Evolutionary conservation across 805 yeast species (phyloP), one percentile per base, ranked within the genome.

Genomic region (Cyberlindnera galapagoensis): DNA sequence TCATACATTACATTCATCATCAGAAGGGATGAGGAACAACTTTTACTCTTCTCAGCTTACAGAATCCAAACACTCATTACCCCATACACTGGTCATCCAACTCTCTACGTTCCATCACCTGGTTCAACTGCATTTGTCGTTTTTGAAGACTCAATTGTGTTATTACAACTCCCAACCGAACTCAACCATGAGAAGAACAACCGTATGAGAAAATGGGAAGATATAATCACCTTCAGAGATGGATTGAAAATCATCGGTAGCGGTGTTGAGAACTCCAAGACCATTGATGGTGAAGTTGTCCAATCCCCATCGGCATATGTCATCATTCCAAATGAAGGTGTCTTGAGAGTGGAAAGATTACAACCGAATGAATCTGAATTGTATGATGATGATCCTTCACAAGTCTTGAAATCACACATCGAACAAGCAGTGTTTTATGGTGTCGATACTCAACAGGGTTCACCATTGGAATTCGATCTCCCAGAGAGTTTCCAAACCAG

Each of bases 401-500:
- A 34, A 8, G 34, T 42, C 22, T 16, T 83, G 21, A 79, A 78
- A 49, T 71, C 85, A 0, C 88, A 79, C 45, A 72, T 90, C 15
- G 92, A 81, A 43, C 97, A 88, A 56, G 95, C 88, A 0, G 73
- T 88, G 1, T 80, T 78, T 46, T 82, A 74, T 40, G 68, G 74
- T 3, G 57, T 52, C 8, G 43, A 57, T 6, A n/a, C n/a, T n/a
- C n/a, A n/a, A n/a, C 46, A 49, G 2, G 48, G 54, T 13, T 71
- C 63, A 36, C 77, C 79, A 6, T 51, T 76, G 13, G 63, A 65
- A 16, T 72, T 76, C 40, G 63, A 55, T 49, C 68, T 56, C 26
- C 64, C 70, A 4, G 47, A 52, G 3, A 69, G 64, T 10, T 56
- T 73, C 4, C 65, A 66, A 7, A 56, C 75, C 35, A 67, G 67